Evolutionary conservation across 768 basidiomycete genomes (phyloP).

Genomic region (Lentinula sp.): DNA sequence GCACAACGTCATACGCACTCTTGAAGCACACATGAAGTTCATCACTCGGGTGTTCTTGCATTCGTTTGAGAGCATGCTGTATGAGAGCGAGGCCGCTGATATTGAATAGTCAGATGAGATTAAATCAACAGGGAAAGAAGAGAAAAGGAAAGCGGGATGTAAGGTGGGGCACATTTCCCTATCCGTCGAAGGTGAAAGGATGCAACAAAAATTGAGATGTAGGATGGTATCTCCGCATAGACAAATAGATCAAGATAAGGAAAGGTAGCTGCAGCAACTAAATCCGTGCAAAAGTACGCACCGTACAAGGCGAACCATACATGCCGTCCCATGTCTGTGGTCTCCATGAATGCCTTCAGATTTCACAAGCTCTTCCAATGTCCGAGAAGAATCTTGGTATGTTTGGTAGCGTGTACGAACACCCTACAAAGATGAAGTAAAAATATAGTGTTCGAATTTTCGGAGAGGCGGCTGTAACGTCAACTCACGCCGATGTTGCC

Average conservation of each 20-base stretch:
- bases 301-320: conserved; percentile 64
- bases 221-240: no score
- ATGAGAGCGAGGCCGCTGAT: conserved; percentile 62
- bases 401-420: conserved; percentile 52
- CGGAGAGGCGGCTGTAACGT: background rate
- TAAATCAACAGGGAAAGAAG: background rate
- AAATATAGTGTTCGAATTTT: background rate
- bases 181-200: no score
- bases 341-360: conserved; percentile 33
- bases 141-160: background rate
- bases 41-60: conserved; percentile 44
- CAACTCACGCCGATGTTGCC: conserved; percentile 54
- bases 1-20: conserved; percentile 61
- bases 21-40: conserved; percentile 68
- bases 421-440: conserved; percentile 34
- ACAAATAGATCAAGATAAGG: background rate
- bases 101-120: conserved; percentile 1
- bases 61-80: conserved; percentile 59
- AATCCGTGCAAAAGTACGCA: conserved; percentile 20
- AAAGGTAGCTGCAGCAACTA: background rate
- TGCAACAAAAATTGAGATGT: no score
- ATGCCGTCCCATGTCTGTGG: conserved; percentile 47
- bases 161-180: no score
- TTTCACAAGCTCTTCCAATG: conserved; percentile 56
- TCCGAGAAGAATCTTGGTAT: conserved; percentile 35